Base-by-base conservation (phyloP, 805 yeast genomes). In the Candida dajiaensis region DNA sequence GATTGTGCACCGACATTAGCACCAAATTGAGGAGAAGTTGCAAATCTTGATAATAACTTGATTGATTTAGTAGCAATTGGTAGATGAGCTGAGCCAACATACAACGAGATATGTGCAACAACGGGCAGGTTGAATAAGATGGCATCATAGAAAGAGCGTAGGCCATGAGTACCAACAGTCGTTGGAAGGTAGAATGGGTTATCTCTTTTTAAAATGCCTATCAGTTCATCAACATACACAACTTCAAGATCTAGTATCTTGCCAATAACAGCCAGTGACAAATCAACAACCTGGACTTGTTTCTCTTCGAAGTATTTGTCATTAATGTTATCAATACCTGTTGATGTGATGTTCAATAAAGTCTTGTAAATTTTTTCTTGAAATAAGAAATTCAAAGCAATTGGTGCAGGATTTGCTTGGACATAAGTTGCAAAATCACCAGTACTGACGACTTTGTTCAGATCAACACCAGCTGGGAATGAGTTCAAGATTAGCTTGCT, bases 21-120 rank as follows among this genome's bases (percentile, higher is more conserved):
- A 47, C 59, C 64, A 56, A 83, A 82, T 40, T 72, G 72, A 12
- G 76, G 64, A 0, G 81, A 70, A 12, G 61, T 53, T 0, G 85
- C 68, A 6, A 89, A 66, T 43, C 67, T 67, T 6, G 64, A 58
- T 42, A 92, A 68, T 13, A 89, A 69, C 12, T 67, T 59, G 16
- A 89, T 61, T 0, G 92, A 69, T 3, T 65, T 59, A 1, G 67
- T 63, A 0, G 94, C 82, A 28, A 89, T 66, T 1, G 65, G 55
- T 10, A 66, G 50, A 47, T 80, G 71, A 5, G 72, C 61, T 1
- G 81, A 68, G 1, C 95, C 89, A 43, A 85, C 80, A 57, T 87
- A 88, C 16, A 89, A 65, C 0, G 94, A 85, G 40, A 89, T 62
- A 51, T 85, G 85, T 0, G 87, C 86, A 20, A 90, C 73, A 10